A percentile compares a stretch with the other conserved stretches of the same genome.
Evolutionary conservation across 148 eudicot genomes (phyloP).

Genomic region (Rhododendron simsii): DNA sequence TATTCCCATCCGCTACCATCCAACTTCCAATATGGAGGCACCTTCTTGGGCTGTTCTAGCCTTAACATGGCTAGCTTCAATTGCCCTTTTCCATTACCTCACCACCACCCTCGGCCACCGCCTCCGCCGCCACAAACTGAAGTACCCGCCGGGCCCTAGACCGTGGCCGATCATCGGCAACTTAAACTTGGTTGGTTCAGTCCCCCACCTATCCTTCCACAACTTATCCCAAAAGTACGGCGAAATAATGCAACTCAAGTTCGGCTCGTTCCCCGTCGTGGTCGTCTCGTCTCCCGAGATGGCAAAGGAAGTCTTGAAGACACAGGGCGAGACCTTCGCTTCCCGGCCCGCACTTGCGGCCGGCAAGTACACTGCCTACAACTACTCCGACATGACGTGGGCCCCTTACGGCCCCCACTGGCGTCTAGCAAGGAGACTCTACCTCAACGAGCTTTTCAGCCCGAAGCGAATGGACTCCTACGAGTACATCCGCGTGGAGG

Average conservation of each 20-base stretch:
- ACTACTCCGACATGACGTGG: not conserved
- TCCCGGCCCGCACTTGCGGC: not conserved
- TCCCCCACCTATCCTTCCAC: not conserved
- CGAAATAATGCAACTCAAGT: not conserved
- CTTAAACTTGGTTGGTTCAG: not conserved
- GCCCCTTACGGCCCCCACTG: not conserved
- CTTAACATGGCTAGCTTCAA: not conserved
- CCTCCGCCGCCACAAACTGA: not conserved
- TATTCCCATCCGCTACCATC: not conserved
- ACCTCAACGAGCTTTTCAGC: not conserved
- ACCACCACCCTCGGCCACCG: not conserved
- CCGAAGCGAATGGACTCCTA: not conserved
- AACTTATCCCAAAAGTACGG: not conserved
- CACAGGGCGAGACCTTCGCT: not conserved
- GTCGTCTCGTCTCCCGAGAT: not conserved
- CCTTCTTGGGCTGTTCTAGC: constrained; percentile 5
- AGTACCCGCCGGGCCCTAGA: not conserved
- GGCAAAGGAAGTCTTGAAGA: not conserved
- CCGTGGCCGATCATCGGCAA: constrained; percentile 3
- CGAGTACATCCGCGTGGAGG: not conserved
- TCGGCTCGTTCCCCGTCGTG: not conserved
- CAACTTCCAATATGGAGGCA: not conserved
- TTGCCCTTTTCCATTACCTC: not conserved
- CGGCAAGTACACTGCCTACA: not conserved
- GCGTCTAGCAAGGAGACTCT: not conserved